Evolutionary conservation across 2,329 filamentous ascomycete genomes (phyloP), one percentile per base, ranked within the genome.

Genomic region (Venturia nashicola): DNA sequence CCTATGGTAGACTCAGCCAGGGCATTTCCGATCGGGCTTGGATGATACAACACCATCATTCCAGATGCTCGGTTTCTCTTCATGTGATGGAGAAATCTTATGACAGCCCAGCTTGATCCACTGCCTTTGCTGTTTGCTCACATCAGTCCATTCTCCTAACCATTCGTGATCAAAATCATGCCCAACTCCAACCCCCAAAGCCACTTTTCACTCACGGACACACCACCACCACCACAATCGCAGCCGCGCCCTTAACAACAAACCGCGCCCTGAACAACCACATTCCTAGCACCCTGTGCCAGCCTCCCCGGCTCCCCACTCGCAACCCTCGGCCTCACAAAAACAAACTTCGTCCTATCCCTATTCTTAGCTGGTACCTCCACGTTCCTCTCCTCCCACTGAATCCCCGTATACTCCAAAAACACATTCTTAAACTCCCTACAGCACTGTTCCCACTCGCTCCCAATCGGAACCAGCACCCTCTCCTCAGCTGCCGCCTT

Each of bases 371-470:
- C 14, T 32, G 23, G 12, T 14, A 42, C n/a, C 44, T 63, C 46
- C 2, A 40, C 36, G 23, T 14, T 12, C 40, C 61, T 54, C 18
- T 46, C 9, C 23, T 64, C 62, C 63, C 63, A 65, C 42, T 42
- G 34, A 1, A 62, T 5, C 1, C 59, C 23, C 14, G 63, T 62
- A 23, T 51, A 36, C 34, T 61, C 54, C 34, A 2, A 2, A 48
- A 65, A 65, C 18, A 57, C 23, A 5, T 9, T 12, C 39, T 32
- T 39, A 0, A 61, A 62, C 16, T 34, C 51, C n/a, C 20, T 55
- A 18, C 12, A 63, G 3, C 12, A 39, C 11, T 18, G 14, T n/a
- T 61, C 27, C 27, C 27, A 65, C 32, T 42, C 20, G 16, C 39
- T 34, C 5, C 62, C 62, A 16, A 48, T 32, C 16, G 62, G 54